Evolutionary conservation across 176 grass and related monocot genomes (phyloP).

Genomic region (Bothriochloa decipiens): DNA sequence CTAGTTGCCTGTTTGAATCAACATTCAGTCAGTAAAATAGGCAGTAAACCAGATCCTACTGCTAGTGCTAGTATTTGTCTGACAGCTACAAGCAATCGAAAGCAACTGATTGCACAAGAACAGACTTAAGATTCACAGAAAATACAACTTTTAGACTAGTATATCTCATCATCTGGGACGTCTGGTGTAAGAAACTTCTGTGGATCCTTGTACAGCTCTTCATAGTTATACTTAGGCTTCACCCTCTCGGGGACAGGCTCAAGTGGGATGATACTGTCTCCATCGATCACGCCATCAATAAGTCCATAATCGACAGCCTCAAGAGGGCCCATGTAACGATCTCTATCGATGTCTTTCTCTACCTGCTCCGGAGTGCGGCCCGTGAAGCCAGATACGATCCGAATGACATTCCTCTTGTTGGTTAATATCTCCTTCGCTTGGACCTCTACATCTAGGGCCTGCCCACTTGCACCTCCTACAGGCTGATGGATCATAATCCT

Average conservation of each 20-base stretch:
- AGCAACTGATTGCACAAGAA: background rate
- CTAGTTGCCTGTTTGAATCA: constrained; percentile 1
- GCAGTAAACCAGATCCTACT: constrained; percentile 17
- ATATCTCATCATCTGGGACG: constrained; percentile 91
- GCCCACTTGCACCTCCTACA: constrained; percentile 75
- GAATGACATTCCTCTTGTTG: constrained; percentile 78
- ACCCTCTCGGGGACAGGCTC: constrained; percentile 60
- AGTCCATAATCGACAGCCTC: constrained; percentile 92
- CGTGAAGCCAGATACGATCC: constrained; percentile 64
- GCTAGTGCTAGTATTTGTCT: constrained; percentile 34
- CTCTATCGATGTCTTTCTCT: constrained; percentile 87
- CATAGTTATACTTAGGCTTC: constrained; percentile 64
- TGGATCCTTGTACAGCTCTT: constrained; percentile 71
- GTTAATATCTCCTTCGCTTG: constrained; percentile 83
- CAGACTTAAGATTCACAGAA: background rate
- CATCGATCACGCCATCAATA: constrained; percentile 81
- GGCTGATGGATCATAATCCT: constrained; percentile 96
- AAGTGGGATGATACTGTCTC: constrained; percentile 75
- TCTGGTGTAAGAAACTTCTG: constrained; percentile 76
- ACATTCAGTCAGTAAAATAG: background rate
- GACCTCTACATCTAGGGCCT: constrained; percentile 69
- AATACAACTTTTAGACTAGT: constrained; percentile 44
- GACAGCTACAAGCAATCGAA: constrained; percentile 12
- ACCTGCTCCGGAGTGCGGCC: constrained; percentile 69
- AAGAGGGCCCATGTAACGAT: constrained; percentile 86